phyloP scores from a whole-genome alignment of 495 filamentous ascomycete genomes.

The Penicillium canescens region DNA sequence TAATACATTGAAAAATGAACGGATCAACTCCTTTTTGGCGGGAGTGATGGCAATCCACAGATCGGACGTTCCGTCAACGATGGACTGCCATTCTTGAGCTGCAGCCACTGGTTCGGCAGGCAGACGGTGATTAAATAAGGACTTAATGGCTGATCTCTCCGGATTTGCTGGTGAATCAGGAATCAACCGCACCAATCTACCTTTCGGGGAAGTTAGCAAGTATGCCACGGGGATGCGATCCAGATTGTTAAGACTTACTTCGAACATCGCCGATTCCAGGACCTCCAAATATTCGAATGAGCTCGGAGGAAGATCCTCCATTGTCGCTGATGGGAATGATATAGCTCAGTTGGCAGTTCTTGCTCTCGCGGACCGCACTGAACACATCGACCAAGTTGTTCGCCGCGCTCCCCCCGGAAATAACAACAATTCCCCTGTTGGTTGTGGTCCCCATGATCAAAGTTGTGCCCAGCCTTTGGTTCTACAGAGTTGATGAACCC shows the following conservation, averaged over 20 bases:
- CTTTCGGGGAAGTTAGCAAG: slow-evolving; percentile 36
- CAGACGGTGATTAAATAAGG: slow-evolving; percentile 84
- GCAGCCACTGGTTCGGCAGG: slow-evolving; percentile 46
- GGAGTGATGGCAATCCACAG: slow-evolving; percentile 78
- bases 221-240: background rate
- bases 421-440: slow-evolving; percentile 70
- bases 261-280: slow-evolving; percentile 91
- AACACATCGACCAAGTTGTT: slow-evolving; percentile 95
- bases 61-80: slow-evolving; percentile 75
- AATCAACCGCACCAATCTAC: slow-evolving; percentile 87
- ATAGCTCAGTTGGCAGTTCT: slow-evolving; percentile 70
- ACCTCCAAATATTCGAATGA: slow-evolving; percentile 90
- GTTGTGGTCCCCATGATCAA: slow-evolving; percentile 13
- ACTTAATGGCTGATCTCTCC: slow-evolving; percentile 71
- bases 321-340: slow-evolving; percentile 96
- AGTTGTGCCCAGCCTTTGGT: background rate
- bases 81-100: slow-evolving; percentile 76
- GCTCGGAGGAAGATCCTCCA: slow-evolving; percentile 86
- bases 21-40: slow-evolving; percentile 87
- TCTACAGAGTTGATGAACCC: background rate
- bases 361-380: slow-evolving; percentile 67
- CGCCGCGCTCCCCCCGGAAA: slow-evolving; percentile 88
- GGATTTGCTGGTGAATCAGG: slow-evolving; percentile 60
- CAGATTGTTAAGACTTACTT: slow-evolving; percentile 55
- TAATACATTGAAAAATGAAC: slow-evolving; percentile 81